phyloP scores from a whole-genome alignment of 2,329 filamentous ascomycete species.

The Ciborinia camelliae region DNA sequence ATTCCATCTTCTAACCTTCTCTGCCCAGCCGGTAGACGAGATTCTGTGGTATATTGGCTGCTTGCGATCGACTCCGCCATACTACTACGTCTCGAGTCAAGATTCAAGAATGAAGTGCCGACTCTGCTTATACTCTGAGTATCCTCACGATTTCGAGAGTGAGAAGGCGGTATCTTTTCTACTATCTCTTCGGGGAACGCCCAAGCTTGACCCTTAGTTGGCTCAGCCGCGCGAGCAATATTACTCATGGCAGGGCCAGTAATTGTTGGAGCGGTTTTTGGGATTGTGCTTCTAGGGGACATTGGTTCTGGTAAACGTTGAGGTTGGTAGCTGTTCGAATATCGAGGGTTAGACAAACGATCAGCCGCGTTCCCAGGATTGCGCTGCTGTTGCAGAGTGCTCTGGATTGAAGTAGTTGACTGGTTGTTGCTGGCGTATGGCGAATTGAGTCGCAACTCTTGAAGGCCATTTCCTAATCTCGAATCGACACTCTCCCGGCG shows the following conservation, averaged over 20 bases:
- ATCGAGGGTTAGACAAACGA: constrained; percentile 49
- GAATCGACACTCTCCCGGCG: constrained; percentile 78
- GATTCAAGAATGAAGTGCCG: constrained; percentile 38
- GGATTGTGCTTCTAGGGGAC: constrained; percentile 36
- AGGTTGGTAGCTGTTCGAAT: constrained; percentile 63
- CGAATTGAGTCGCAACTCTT: constrained; percentile 64
- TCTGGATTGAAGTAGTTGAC: constrained; percentile 72
- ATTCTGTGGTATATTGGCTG: constrained; percentile 75
- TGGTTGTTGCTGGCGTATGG: constrained; percentile 76
- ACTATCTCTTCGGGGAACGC: constrained; percentile 75
- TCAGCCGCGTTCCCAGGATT: constrained; percentile 51
- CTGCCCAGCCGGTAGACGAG: constrained; percentile 67
- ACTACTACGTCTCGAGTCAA: constrained; percentile 69
- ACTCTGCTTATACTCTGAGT: constrained; percentile 33
- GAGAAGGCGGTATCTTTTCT: constrained; percentile 47
- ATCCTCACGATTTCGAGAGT: constrained; percentile 47
- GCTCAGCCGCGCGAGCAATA: constrained; percentile 69
- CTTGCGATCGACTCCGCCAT: constrained; percentile 75
- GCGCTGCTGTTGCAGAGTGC: constrained; percentile 63
- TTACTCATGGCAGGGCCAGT: constrained; percentile 64
- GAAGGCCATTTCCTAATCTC: constrained; percentile 69
- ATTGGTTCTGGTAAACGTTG: constrained; percentile 42
- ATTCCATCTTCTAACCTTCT: constrained; percentile 64
- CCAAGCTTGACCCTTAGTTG: constrained; percentile 80
- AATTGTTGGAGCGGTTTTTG: constrained; percentile 70